Conservation (phyloP, 2,329 filamentous ascomycete genomes). For the Cucurbitaria berberidis region DNA sequence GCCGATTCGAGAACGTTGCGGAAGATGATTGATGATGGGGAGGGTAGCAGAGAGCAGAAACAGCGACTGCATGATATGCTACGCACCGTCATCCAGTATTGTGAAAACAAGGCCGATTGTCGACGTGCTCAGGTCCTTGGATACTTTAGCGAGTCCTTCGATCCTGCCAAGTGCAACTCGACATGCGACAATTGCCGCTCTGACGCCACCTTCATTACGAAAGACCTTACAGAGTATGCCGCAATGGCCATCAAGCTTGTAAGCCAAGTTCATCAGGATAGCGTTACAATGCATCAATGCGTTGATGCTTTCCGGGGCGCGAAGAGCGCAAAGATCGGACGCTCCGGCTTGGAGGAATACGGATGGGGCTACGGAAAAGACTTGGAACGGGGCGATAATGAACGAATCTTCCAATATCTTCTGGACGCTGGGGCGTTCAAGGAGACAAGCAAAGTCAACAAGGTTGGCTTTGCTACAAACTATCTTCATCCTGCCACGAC, state of each 20-base stretch:
- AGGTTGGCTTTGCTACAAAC: constrained; percentile 71
- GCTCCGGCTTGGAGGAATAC: constrained; percentile 60
- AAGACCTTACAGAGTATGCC: constrained; percentile 80
- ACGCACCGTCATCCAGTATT: constrained; percentile 82
- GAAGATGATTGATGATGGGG: constrained; percentile 82
- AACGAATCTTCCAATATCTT: constrained; percentile 82
- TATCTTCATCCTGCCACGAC: constrained; percentile 67
- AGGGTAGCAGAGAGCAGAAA: constrained; percentile 79
- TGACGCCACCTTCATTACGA: constrained; percentile 70
- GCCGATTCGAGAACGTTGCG: constrained; percentile 75
- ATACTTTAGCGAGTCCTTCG: constrained; percentile 93
- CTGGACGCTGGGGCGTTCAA: constrained; percentile 73
- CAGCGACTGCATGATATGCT: constrained; percentile 85
- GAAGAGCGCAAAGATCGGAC: constrained; percentile 64
- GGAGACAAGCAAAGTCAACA: constrained; percentile 72
- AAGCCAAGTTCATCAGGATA: constrained; percentile 59
- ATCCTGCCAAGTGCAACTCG: constrained; percentile 70
- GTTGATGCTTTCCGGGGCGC: constrained; percentile 83
- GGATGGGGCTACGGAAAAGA: constrained; percentile 69
- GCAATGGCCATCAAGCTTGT: constrained; percentile 73
- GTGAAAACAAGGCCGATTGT: constrained; percentile 87
- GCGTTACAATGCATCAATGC: constrained; percentile 73
- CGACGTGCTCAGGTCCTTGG: constrained; percentile 83
- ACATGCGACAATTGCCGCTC: constrained; percentile 91
- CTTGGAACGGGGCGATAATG: constrained; percentile 76